These are phyloP conservation scores for Mucor sp. DNA, from an alignment of 371 early-diverging fungal species.

Conservation along the genomic window DNA sequence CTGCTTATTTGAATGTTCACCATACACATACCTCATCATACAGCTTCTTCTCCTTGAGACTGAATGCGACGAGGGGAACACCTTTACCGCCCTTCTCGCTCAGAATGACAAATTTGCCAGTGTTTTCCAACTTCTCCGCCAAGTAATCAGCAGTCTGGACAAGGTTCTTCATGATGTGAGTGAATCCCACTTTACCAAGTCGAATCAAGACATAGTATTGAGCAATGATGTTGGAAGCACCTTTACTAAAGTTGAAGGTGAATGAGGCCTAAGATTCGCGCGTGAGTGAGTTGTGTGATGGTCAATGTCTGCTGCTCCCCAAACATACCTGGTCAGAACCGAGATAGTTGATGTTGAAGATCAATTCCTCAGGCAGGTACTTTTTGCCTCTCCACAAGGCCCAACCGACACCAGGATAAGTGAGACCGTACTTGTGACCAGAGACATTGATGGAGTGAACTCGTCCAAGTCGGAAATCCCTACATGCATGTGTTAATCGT, in stretches of 20 bases:
- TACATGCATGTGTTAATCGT: neutral
- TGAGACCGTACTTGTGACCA: constrained; percentile 81
- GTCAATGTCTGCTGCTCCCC: neutral
- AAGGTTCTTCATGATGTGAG: constrained; percentile 58
- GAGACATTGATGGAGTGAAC: constrained; percentile 73
- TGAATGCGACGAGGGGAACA: constrained; percentile 71
- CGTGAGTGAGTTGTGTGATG: neutral
- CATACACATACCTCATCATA: constrained; percentile 35
- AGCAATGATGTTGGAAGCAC: constrained; percentile 63
- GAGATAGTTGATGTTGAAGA: constrained; percentile 71
- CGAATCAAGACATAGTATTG: constrained; percentile 76
- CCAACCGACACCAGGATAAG: constrained; percentile 75
- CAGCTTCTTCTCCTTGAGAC: constrained; percentile 30
- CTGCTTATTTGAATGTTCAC: neutral
- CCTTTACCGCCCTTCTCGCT: constrained; percentile 49
- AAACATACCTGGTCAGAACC: constrained; percentile 49
- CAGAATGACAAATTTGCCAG: constrained; percentile 64
- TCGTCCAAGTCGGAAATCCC: constrained; percentile 63
- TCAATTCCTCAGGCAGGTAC: constrained; percentile 64
- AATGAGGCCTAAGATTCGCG: constrained; percentile 49
- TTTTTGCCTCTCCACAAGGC: constrained; percentile 63
- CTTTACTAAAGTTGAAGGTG: constrained; percentile 74
- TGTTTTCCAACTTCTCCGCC: constrained; percentile 49
- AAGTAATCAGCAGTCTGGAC: constrained; percentile 51
- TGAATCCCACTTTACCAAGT: constrained; percentile 62